Base-by-base conservation (phyloP, 805 yeast species). In the Grigorovia yakushimaensis region DNA sequence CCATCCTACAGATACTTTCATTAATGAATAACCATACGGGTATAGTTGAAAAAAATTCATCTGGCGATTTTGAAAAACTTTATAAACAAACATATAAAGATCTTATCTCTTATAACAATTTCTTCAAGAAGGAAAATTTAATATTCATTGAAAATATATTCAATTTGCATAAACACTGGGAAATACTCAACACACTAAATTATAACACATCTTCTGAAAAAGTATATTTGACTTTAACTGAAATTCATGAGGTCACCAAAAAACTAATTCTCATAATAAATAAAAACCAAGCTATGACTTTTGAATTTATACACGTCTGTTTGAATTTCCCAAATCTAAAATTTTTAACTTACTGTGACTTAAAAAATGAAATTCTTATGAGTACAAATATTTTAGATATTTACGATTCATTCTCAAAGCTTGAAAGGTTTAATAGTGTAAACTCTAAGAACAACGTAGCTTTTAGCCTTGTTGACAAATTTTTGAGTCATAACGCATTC, bases 1-100 rank as follows among this genome's bases (percentile, higher is more conserved):
- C 61, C 43, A 50, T 68, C 5, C 54, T 62, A 47, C 70, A 68
- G 41, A 48, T 69, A n/a, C 37, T 65, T 10, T 51, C 56, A 39
- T 53, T 66, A 23, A 18, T 64, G n/a, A 38, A 43, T 4, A 8
- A 46, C 8, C 6, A 21, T 35, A 11, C n/a, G 17, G 18, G 30
- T 37, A n/a, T 30, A 7, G 30, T 27, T 24, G 20, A 41, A 27
- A 19, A 9, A 9, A 18, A 33, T 33, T 33, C 6, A 8, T 10
- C 11, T 13, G 9, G 17, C 9, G 22, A 24, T 10, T 42, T 66
- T 5, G 53, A 59, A 33, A 68, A 67, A 45, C 63, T 61, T 35
- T 68, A 67, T 44, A 44, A 65, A 1, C 44, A 51, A 8, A 50
- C 54, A 4, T 66, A 60, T 45, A 63, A 61, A 44, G 70, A 68